Percentiles rank a stretch among this genome's conserved stretches.
Conservation (phyloP, 2,329 filamentous ascomycete species). For the Ascochyta viciae-villosae region DNA sequence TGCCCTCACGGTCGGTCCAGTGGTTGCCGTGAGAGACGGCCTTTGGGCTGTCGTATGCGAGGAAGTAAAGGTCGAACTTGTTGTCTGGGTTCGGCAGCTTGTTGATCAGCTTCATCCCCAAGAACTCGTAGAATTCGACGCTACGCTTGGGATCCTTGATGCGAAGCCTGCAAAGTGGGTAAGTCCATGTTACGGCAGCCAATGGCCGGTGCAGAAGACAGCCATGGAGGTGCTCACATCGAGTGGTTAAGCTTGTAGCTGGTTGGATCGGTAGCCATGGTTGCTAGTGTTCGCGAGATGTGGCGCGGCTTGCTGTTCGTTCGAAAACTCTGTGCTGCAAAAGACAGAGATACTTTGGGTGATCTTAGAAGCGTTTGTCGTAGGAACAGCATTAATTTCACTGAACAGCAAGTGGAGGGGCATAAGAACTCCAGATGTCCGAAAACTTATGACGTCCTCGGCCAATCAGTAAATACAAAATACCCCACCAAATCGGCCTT, state of each 20-base stretch:
- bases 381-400: slow-evolving; percentile 36
- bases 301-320: slow-evolving; percentile 17
- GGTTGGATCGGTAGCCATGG: slow-evolving; percentile 63
- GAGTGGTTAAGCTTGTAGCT: slow-evolving; percentile 72
- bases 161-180: slow-evolving; percentile 60
- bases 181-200: slow-evolving; percentile 7
- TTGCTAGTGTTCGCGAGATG: slow-evolving; percentile 49
- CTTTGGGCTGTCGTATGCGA: slow-evolving; percentile 81
- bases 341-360: slow-evolving; percentile 11
- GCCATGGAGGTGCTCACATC: slow-evolving; percentile 48
- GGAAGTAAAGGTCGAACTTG: slow-evolving; percentile 96
- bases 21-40: slow-evolving; percentile 77
- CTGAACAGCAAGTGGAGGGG: slow-evolving; percentile 12
- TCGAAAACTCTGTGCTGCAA: slow-evolving; percentile 16
- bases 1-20: slow-evolving; percentile 83
- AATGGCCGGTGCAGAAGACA: slow-evolving; percentile 7
- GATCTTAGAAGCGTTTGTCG: slow-evolving; percentile 20
- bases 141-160: slow-evolving; percentile 87
- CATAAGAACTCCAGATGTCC: slow-evolving; percentile 38
- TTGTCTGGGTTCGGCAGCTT: slow-evolving; percentile 82
- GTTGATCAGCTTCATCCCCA: slow-evolving; percentile 85
- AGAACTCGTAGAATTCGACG: slow-evolving; percentile 92
- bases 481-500: slow-evolving; percentile 29
- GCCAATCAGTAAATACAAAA: slow-evolving; percentile 17
- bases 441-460: slow-evolving; percentile 37